Evolutionary conservation across 768 basidiomycete species (phyloP).

Genomic region (Boletellus sp.): DNA sequence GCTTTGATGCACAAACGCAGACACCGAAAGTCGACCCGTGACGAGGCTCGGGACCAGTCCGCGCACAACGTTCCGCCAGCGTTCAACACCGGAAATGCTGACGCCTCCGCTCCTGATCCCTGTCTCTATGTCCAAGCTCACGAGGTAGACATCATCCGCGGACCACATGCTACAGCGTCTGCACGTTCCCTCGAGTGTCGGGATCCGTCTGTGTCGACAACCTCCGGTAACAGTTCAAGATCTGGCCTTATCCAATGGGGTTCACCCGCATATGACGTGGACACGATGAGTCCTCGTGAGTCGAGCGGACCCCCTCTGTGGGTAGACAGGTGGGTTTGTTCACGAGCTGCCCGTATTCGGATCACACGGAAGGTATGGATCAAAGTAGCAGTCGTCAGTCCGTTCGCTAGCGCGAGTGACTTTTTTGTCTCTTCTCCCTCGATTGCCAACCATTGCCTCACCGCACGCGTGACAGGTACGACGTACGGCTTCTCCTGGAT

Average conservation of each 20-base stretch:
- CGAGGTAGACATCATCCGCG: conserved; percentile 69
- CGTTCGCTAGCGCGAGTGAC: conserved; percentile 3
- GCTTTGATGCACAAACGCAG: conserved; percentile 28
- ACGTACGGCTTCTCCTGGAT: conserved; percentile 72
- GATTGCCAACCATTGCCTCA: conserved; percentile 17
- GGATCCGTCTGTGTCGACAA: conserved; percentile 3
- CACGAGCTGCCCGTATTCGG: conserved; percentile 10
- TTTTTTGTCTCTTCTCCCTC: conserved; percentile 17
- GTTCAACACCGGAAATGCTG: not conserved
- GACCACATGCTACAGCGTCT: conserved; percentile 37
- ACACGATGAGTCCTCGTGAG: not conserved
- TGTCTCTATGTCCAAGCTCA: conserved; percentile 61
- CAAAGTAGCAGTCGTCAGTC: conserved; percentile 3
- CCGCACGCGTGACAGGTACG: conserved; percentile 53
- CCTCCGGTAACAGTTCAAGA: conserved; percentile 15
- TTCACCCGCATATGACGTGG: conserved; percentile 7
- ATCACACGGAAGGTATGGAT: conserved; percentile 12
- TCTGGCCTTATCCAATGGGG: conserved; percentile 36
- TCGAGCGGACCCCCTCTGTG: conserved; percentile 39
- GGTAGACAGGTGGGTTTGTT: conserved; percentile 78
- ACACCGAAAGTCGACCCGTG: conserved; percentile 12
- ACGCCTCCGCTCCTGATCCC: conserved; percentile 17
- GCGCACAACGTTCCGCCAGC: conserved; percentile 1
- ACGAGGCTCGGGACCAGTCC: conserved; percentile 10
- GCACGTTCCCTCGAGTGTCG: conserved; percentile 35